A percentile compares a stretch with the other conserved stretches of the same genome.
phyloP scores from a whole-genome alignment of 805 yeast genomes.

The Ogataea ramenticola region DNA sequence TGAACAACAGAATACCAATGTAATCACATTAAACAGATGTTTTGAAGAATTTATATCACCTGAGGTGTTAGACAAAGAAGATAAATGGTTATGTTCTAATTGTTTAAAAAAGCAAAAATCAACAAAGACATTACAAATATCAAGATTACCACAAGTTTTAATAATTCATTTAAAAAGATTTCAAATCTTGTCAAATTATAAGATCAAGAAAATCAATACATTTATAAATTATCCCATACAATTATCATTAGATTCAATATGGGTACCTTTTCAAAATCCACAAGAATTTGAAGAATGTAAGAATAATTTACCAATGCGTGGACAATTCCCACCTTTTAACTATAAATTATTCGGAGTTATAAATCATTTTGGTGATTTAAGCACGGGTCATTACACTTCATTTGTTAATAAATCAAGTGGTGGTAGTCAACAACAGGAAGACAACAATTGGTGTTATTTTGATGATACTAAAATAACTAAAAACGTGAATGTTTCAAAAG shows the following conservation, averaged over 20 bases:
- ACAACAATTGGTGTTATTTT: constrained; percentile 76
- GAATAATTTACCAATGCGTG: constrained; percentile 54
- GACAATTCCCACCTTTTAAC: constrained; percentile 73
- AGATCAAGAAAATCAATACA: constrained; percentile 54
- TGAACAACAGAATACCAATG: constrained; percentile 21
- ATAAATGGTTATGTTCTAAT: constrained; percentile 77
- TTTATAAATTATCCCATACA: constrained; percentile 62
- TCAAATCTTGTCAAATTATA: too few species aligned
- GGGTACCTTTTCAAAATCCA: constrained; percentile 48
- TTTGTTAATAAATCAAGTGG: constrained; percentile 72
- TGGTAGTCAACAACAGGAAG: too few species aligned
- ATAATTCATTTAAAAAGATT: constrained; percentile 86
- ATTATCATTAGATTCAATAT: constrained; percentile 51
- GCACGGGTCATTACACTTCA: constrained; percentile 87
- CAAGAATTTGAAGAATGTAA: constrained; percentile 38
- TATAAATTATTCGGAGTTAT: constrained; percentile 77
- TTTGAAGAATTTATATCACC: constrained; percentile 69
- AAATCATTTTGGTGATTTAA: constrained; percentile 74
- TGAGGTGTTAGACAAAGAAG: constrained; percentile 68
- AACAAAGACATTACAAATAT: constrained; percentile 61
- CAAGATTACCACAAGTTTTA: constrained; percentile 70
- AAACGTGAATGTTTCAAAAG: constrained; percentile 41
- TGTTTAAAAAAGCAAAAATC: constrained; percentile 62
- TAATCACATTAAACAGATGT: constrained; percentile 49
- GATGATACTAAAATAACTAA: constrained; percentile 70